Evolutionary conservation across 148 eudicot species (phyloP).

Genomic region (Rhododendron molle): DNA sequence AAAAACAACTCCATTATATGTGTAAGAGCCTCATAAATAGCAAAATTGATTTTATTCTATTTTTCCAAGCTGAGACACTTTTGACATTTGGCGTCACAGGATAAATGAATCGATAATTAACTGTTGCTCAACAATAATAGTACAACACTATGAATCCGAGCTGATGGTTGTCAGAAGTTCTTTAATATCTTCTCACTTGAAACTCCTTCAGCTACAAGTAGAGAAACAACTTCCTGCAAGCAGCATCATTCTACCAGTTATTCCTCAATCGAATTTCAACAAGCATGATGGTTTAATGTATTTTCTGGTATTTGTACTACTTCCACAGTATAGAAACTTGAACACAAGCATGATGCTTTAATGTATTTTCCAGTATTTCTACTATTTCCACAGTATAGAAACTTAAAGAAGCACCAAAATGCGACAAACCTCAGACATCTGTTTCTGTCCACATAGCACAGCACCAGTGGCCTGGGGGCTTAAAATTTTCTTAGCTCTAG

Average conservation of each 20-base stretch:
- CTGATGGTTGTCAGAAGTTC: constrained; percentile 45
- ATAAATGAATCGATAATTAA: constrained; percentile 17
- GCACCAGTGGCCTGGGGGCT: constrained; percentile 71
- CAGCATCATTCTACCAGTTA: constrained; percentile 11
- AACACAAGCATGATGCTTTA: neutral
- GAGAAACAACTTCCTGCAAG: constrained; percentile 79
- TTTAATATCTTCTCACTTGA: constrained; percentile 67
- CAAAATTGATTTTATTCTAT: neutral
- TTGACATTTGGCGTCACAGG: neutral
- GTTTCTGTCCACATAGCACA: constrained; percentile 85
- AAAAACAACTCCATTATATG: neutral
- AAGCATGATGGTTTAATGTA: neutral
- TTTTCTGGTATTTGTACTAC: neutral
- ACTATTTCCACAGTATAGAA: neutral
- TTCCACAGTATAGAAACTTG: neutral
- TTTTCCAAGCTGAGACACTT: constrained; percentile 3
- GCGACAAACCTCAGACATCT: constrained; percentile 78
- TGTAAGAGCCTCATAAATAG: neutral
- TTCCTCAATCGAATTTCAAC: neutral
- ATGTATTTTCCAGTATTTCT: neutral
- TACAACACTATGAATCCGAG: constrained; percentile 17
- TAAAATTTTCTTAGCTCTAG: constrained; percentile 51
- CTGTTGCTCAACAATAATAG: constrained; percentile 10
- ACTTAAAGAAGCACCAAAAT: neutral
- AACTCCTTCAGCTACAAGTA: constrained; percentile 69